Base-by-base conservation (phyloP, 345 rosid genomes). In the Limnanthes douglasii region DNA sequence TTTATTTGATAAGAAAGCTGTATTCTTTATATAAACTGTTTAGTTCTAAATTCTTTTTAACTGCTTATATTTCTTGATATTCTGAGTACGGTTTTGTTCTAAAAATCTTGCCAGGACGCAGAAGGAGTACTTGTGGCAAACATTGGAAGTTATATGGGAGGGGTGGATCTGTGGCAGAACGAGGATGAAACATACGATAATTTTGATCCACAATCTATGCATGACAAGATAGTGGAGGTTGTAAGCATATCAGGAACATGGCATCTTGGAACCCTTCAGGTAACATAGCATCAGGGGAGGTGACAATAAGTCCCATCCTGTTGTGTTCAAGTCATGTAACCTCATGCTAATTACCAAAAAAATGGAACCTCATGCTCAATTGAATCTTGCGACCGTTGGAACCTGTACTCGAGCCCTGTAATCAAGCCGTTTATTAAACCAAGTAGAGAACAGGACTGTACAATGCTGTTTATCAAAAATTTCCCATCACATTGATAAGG, bases 251-350 rank as follows among this genome's bases (percentile, higher is more conserved):
- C 90, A 34, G 93, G 93, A 36, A 74, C 85, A n/a, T 85, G 93
- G 96, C 96, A 85, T 48, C 93, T 80, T 27, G 93, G 96, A 39
- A 85, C 58, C 57, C 88, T 85, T 50, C 96, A 85, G 88, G 94
- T 81, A 56, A 33, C 25, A 24, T 53, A 12, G 15, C 8, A 12
- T 3, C n/a, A n/a, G n/a, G n/a, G n/a, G n/a, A n/a, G n/a, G n/a
- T n/a, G n/a, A n/a, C n/a, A n/a, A n/a, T n/a, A n/a, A n/a, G n/a
- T n/a, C n/a, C n/a, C n/a, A n/a, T n/a, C n/a, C n/a, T n/a, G n/a
- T n/a, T n/a, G n/a, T n/a, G n/a, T n/a, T n/a, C n/a, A n/a, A n/a
- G n/a, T n/a, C n/a, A n/a, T n/a, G n/a, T n/a, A n/a, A n/a, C n/a
- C n/a, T n/a, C n/a, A n/a, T n/a, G n/a, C n/a, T n/a, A n/a, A n/a